phyloP scores from a whole-genome alignment of 163 green algal species.

The Volvox carteri region DNA sequence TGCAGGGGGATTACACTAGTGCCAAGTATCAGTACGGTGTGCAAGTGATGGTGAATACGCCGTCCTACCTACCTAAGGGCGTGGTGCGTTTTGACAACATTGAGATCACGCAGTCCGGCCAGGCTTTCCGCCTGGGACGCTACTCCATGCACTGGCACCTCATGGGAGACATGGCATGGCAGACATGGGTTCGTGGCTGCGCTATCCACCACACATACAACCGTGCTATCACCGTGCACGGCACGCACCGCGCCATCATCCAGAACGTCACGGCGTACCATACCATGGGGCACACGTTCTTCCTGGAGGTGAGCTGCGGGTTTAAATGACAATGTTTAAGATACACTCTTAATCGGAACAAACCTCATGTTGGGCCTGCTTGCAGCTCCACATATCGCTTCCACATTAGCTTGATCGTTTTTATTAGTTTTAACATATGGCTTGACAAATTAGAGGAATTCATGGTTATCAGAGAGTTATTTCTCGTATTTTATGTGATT shows the following conservation, averaged over 20 bases:
- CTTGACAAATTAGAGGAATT: too few species aligned
- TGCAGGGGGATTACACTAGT: slow-evolving; percentile 51
- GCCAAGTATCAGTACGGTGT: slow-evolving; percentile 54
- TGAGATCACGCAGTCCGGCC: slow-evolving; percentile 61
- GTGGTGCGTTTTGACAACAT: slow-evolving; percentile 60
- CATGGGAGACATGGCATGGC: slow-evolving; percentile 61
- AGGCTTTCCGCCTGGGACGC: slow-evolving; percentile 75
- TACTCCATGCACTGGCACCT: slow-evolving; percentile 86
- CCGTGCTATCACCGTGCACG: slow-evolving; percentile 69
- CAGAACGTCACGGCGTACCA: slow-evolving; percentile 72
- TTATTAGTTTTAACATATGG: too few species aligned
- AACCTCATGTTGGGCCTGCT: too few species aligned
- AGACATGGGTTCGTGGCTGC: slow-evolving; percentile 63
- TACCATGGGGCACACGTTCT: slow-evolving; percentile 75
- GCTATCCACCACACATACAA: slow-evolving; percentile 76
- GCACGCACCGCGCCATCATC: slow-evolving; percentile 60
- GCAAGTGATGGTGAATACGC: slow-evolving; percentile 66
- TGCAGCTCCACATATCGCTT: too few species aligned
- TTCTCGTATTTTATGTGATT: too few species aligned
- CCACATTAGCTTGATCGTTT: too few species aligned
- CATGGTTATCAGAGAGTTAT: too few species aligned
- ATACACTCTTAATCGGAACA: too few species aligned
- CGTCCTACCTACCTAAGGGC: slow-evolving; percentile 21
- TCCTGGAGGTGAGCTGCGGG: slow-evolving; percentile 79
- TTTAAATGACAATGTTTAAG: too few species aligned